Percentiles rank a stretch among this genome's conserved stretches.
phyloP scores from a whole-genome alignment of 148 eudicot species.

The Amaranthus cruentus region DNA sequence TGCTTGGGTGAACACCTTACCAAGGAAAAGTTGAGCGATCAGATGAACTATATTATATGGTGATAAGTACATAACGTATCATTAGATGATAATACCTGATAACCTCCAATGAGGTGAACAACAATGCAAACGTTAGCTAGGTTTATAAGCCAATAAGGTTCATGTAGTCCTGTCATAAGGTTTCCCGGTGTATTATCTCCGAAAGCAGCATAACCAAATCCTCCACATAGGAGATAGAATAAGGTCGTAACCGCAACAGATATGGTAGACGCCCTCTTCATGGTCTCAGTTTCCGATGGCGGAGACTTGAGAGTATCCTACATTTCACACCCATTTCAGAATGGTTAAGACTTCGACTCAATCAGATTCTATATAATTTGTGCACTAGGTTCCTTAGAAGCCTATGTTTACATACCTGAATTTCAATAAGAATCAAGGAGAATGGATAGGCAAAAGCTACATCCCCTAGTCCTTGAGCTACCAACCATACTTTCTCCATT shows the following conservation, averaged over 20 bases:
- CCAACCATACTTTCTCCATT: slow-evolving; percentile 62
- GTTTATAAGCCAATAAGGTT: slow-evolving; percentile 85
- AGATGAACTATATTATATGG: neutral
- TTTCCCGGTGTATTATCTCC: slow-evolving; percentile 81
- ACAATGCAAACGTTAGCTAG: slow-evolving; percentile 77
- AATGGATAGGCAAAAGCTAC: slow-evolving; percentile 85
- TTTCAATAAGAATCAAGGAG: slow-evolving; percentile 57
- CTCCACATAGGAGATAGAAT: slow-evolving; percentile 79
- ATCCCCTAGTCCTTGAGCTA: slow-evolving; percentile 79
- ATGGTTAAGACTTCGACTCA: neutral
- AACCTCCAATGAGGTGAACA: slow-evolving; percentile 79
- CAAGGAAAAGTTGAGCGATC: neutral
- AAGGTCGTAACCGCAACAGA: slow-evolving; percentile 51
- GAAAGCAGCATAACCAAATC: slow-evolving; percentile 90
- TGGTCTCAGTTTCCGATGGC: slow-evolving; percentile 56
- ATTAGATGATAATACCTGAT: slow-evolving; percentile 48
- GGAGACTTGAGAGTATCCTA: slow-evolving; percentile 80
- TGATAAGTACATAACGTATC: neutral
- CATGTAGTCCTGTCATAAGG: slow-evolving; percentile 79
- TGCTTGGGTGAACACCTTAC: slow-evolving; percentile 69
- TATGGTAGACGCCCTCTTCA: slow-evolving; percentile 64
- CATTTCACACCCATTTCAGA: slow-evolving; percentile 14
- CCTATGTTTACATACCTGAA: slow-evolving; percentile 47
- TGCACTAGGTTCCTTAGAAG: neutral
- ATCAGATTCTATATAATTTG: neutral